These are phyloP conservation scores for Gelatoporia subvermispora DNA, from an alignment of 768 basidiomycete species.

Conservation along the genomic window DNA sequence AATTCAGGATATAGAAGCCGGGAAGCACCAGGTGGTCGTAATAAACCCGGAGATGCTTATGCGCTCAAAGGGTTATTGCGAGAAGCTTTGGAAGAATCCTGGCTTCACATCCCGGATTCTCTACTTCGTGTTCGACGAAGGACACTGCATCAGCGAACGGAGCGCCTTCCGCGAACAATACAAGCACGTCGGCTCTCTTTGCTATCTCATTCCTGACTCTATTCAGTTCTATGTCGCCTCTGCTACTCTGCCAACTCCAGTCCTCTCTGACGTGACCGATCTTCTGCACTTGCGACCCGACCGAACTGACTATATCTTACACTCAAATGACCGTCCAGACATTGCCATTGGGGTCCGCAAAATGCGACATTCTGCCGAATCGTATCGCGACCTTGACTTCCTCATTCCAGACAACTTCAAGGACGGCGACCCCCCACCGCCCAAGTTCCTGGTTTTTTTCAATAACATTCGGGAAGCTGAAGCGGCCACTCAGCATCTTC, in stretches of 20 bases:
- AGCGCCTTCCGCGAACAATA: conserved; percentile 33
- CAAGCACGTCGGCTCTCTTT: conserved; percentile 17
- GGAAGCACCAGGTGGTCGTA: conserved; percentile 21
- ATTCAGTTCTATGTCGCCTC: background rate
- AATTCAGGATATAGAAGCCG: conserved; percentile 21
- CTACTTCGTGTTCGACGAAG: conserved; percentile 33
- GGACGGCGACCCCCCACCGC: background rate
- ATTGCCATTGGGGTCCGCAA: background rate
- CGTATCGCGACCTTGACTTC: background rate
- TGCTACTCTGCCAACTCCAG: background rate
- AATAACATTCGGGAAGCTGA: conserved; percentile 15
- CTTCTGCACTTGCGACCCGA: background rate
- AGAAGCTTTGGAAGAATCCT: conserved; percentile 17
- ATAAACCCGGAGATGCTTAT: conserved; percentile 26
- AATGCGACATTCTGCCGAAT: background rate
- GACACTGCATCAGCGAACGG: conserved; percentile 36
- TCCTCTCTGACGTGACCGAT: background rate
- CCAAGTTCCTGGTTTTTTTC: conserved; percentile 22
- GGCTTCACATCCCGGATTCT: conserved; percentile 20
- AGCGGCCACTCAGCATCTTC: conserved; percentile 3
- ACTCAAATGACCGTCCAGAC: background rate
- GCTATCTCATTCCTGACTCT: conserved; percentile 23
- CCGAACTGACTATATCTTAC: background rate
- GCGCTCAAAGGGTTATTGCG: conserved; percentile 13
- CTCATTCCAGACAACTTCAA: too few species aligned